Evolutionary conservation across 1,139 yeast genomes (phyloP).

Genomic region (Arxiozyma bovina): DNA sequence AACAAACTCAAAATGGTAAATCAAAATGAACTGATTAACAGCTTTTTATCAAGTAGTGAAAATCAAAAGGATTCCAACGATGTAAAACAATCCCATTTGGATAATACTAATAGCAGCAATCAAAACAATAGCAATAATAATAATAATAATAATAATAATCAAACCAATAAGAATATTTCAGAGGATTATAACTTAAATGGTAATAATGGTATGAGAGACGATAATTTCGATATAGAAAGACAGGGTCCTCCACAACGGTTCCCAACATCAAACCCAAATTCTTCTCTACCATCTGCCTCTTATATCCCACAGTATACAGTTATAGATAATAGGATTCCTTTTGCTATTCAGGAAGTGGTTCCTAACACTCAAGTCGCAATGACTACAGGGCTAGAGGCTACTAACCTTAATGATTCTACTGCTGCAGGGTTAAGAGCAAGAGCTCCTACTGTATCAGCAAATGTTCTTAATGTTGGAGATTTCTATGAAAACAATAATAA

Average conservation of each 20-base stretch:
- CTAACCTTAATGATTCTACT: neutral
- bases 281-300: constrained; percentile 17
- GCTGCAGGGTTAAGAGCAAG: constrained; percentile 7
- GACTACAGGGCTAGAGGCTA: neutral
- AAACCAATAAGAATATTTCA: neutral
- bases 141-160: neutral
- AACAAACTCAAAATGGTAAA: neutral
- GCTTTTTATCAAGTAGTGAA: neutral
- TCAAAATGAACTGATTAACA: constrained; percentile 2
- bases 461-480: constrained; percentile 15
- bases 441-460: constrained; percentile 19
- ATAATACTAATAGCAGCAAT: neutral
- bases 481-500: constrained; percentile 8
- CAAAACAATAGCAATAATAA: neutral
- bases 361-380: constrained; percentile 26
- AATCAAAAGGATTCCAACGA: neutral
- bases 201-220: constrained; percentile 8
- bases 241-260: constrained; percentile 8
- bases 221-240: constrained; percentile 21
- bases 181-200: neutral
- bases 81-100: neutral
- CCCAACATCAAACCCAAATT: neutral
- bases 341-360: constrained; percentile 28
- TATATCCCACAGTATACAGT: constrained; percentile 25
- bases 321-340: constrained; percentile 10